Percentiles rank a stretch among this genome's conserved stretches.
Conservation (phyloP, 2,329 filamentous ascomycete species). For the Ambrosiella xylebori region DNA sequence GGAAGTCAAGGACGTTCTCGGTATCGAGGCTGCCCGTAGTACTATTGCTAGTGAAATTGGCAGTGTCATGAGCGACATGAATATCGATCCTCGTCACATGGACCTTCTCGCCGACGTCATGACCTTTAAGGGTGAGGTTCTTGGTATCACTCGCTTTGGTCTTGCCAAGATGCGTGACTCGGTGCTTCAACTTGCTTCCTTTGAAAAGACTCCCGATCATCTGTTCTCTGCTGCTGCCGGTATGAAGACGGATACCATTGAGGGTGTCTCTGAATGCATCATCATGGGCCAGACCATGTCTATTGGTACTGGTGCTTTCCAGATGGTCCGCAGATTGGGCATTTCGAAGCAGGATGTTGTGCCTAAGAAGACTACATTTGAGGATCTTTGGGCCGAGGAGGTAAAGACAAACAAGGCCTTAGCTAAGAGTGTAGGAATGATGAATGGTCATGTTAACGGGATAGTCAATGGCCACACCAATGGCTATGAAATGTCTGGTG, state of each 20-base stretch:
- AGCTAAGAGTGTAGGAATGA: not conserved
- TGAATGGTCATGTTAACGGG: constrained; percentile 1
- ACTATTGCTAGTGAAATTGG: constrained; percentile 83
- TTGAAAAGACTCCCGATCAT: constrained; percentile 97
- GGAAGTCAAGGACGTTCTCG: constrained; percentile 72
- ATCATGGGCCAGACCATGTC: constrained; percentile 95
- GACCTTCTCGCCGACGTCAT: constrained; percentile 92
- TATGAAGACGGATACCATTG: constrained; percentile 82
- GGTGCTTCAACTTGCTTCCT: constrained; percentile 83
- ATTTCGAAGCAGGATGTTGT: constrained; percentile 42
- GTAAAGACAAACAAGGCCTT: constrained; percentile 7
- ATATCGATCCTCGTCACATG: constrained; percentile 95
- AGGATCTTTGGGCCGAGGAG: constrained; percentile 39
- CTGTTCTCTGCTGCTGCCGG: constrained; percentile 84
- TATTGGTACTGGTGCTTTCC: constrained; percentile 81
- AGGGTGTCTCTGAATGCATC: constrained; percentile 90
- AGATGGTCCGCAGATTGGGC: constrained; percentile 64
- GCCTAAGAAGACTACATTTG: constrained; percentile 48
- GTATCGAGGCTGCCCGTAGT: constrained; percentile 80
- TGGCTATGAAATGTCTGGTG: not conserved
- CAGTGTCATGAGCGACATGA: constrained; percentile 82
- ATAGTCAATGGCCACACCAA: not conserved
- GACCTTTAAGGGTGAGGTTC: constrained; percentile 95
- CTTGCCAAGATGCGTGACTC: constrained; percentile 91
- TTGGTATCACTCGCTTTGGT: constrained; percentile 92